These are phyloP conservation scores for Boletus subcaerulescens DNA, from an alignment of 768 basidiomycete genomes.

Conservation along the genomic window DNA sequence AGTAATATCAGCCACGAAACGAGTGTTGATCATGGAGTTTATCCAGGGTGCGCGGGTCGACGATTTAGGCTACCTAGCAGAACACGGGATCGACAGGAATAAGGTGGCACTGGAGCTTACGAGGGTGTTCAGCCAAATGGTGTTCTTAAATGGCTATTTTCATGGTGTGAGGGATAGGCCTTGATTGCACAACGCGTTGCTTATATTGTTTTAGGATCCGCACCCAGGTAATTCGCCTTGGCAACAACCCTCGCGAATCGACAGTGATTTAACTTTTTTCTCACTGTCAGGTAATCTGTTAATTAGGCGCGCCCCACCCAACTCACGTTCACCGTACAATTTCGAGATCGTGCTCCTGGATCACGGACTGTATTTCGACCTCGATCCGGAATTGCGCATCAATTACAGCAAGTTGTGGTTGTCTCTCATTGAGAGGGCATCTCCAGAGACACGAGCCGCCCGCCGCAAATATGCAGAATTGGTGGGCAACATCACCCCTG, in stretches of 20 bases:
- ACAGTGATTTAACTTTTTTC: background rate
- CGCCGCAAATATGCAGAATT: conserved; percentile 84
- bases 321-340: conserved; percentile 80
- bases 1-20: conserved; percentile 75
- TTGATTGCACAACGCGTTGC: conserved; percentile 4
- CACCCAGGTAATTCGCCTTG: conserved; percentile 61
- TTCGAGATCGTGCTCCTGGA: conserved; percentile 96
- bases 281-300: conserved; percentile 71
- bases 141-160: conserved; percentile 92
- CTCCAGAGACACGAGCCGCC: conserved; percentile 59
- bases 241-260: background rate
- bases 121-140: conserved; percentile 91
- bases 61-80: conserved; percentile 78
- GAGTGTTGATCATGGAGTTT: conserved; percentile 94
- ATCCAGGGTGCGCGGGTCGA: conserved; percentile 88
- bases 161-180: conserved; percentile 57
- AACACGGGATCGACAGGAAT: conserved; percentile 86
- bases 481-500: conserved; percentile 87
- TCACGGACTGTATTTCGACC: conserved; percentile 92
- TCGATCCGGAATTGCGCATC: conserved; percentile 73
- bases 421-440: conserved; percentile 73
- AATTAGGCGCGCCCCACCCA: conserved; percentile 67
- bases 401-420: conserved; percentile 91
- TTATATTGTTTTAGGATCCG: conserved; percentile 58
- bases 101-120: conserved; percentile 89